Base-by-base conservation (phyloP, 495 filamentous ascomycete genomes). In the Saxophila tyrrhenica region DNA sequence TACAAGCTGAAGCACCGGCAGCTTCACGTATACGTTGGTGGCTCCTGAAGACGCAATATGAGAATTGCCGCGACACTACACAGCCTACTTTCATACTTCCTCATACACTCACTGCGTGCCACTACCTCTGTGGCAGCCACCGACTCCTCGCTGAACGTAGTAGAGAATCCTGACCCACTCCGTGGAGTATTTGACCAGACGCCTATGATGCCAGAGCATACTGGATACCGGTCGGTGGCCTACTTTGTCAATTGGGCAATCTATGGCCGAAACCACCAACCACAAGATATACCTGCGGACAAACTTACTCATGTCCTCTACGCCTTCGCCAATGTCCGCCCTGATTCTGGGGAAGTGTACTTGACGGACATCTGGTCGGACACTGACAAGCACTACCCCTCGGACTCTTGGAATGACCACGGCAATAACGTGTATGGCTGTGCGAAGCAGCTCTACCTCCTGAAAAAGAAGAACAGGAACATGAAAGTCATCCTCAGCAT, bases 291-390 rank as follows among this genome's bases (percentile, higher is more conserved):
- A 16, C 91, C 90, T 1, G 86, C 81, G 5, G 79, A 87, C 42
- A 87, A 94, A 50, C 73, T 98, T 25, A 98, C 91, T 0, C 92
- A 98, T 70, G 73, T 97, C 3, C 79, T 96, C 16, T 98, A 95
- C 62, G 78, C 90, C 24, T 95, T 95, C 66, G 89, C 86, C 42
- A 89, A 94, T 62, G 77, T 94, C 38, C 78, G 76, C 0, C 75
- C 82, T 0, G 85, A 91, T 13, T 76, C 70, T 48, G 89, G 89
- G 17, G 83, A 89, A 68, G 88, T 95, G 71, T 83, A 81, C 64
- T 68, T 94, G 32, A 89, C 87, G 0, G 89, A 95, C 68, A 66
- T 76, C 25, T 95, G 89, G 89, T 82, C 86, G 41, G 89, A 95
- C 57, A 66, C 72, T 2, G 75, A 95, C 62, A 95, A 94, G 69